Evolutionary conservation across 352 stramenopile genomes (phyloP), one percentile per base, ranked within the genome.

Genomic region (Globisporangium cylindrosporum): DNA sequence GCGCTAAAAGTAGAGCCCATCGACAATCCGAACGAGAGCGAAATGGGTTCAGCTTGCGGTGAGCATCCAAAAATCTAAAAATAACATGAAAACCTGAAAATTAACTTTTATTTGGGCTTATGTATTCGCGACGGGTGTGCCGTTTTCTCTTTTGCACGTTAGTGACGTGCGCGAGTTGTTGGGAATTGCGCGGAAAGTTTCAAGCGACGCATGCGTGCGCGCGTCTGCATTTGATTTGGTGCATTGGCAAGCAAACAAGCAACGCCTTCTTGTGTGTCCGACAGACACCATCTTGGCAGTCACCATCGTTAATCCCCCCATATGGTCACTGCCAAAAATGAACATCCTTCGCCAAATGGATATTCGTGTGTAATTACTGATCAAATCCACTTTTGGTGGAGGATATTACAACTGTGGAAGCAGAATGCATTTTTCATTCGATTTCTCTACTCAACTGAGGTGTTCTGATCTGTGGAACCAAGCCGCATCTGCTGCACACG

Each of bases 1-100:
- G 4, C 4, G 14, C 0, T 9, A 49, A n/a, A 49, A 49, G n/a
- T 22, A 49, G 43, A 49, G 43, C 43, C 18, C 51, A 63, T 34
- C 57, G 34, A 32, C 57, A 53, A 63, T 53, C 57, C 51, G 32
- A 63, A 20, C 20, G 57, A 63, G 34, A 32, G 32, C 57, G 57
- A 63, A 63, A 63, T 63, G 57, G 57, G 57, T 63, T 63, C 57
- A 62, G 48, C 34, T 27, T 27, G 25, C 27, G 3, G 32, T 36
- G 32, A 36, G 32, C 20, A 24, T n/a, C 14, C 12, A 12, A 10
- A 12, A 59, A 3, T 24, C 8, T 15, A 24, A n/a, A 41, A n/a
- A 34, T 24, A n/a, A 38, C 24, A 9, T 27, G 48, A 6, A 29
- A 29, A 56, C n/a, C 29, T 56, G 22, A 53, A 62, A 53, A 63